A percentile compares a stretch with the other conserved stretches of the same genome.
Conservation (phyloP, 768 basidiomycete genomes). For the Kwoniella sp. region DNA sequence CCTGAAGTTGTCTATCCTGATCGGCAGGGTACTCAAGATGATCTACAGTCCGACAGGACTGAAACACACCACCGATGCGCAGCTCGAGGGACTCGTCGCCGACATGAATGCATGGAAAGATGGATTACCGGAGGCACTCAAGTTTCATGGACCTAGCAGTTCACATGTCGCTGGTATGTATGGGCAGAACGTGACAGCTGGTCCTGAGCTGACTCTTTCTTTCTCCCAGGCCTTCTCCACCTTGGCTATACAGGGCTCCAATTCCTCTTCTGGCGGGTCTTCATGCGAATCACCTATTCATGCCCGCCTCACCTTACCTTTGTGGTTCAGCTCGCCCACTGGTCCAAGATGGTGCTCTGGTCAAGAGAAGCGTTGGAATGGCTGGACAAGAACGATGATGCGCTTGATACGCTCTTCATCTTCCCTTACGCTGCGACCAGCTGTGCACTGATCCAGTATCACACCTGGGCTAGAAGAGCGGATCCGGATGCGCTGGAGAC, state of each 20-base stretch:
- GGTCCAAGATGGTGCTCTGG: conserved; percentile 66
- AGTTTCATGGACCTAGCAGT: conserved; percentile 68
- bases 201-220: not conserved
- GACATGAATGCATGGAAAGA: conserved; percentile 66
- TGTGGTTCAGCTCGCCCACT: conserved; percentile 70
- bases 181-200: too few species aligned
- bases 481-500: conserved; percentile 70
- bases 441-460: conserved; percentile 90
- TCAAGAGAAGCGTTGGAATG: conserved; percentile 82
- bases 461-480: conserved; percentile 82
- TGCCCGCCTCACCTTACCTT: conserved; percentile 88
- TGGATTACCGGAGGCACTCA: conserved; percentile 70
- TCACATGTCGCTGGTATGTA: conserved; percentile 63
- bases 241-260: conserved; percentile 80
- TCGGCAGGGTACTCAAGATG: conserved; percentile 85
- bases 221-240: conserved; percentile 71
- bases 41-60: conserved; percentile 93
- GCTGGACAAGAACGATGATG: conserved; percentile 72
- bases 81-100: conserved; percentile 55
- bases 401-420: conserved; percentile 81
- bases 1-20: conserved; percentile 80
- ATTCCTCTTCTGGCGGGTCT: conserved; percentile 97
- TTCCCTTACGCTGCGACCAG: conserved; percentile 83
- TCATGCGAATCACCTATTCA: conserved; percentile 93
- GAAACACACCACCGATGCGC: conserved; percentile 75